A percentile compares a stretch with the other conserved stretches of the same genome.
These are phyloP conservation scores for Macrocybe gigantea DNA, from an alignment of 768 basidiomycete species.

Conservation along the genomic window DNA sequence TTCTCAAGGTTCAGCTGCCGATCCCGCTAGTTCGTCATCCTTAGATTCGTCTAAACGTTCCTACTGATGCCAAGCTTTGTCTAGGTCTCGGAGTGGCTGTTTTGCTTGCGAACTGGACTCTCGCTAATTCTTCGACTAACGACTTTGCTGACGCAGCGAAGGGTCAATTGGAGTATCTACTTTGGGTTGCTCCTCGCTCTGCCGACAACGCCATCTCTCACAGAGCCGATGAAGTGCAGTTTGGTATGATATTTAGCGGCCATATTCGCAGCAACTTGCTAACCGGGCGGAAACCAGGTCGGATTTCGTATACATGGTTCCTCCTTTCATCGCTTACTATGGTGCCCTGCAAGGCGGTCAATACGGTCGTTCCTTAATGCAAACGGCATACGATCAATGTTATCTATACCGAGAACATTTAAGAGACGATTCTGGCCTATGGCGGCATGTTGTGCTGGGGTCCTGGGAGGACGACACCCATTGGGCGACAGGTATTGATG, in stretches of 20 bases:
- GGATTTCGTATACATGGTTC: slow-evolving; percentile 57
- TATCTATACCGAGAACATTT: slow-evolving; percentile 51
- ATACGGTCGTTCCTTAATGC: slow-evolving; percentile 29
- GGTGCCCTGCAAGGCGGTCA: slow-evolving; percentile 40
- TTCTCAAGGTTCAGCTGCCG: slow-evolving; percentile 47
- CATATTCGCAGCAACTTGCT: neutral
- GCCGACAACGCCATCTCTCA: slow-evolving; percentile 56
- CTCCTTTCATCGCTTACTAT: slow-evolving; percentile 63
- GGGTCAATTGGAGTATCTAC: slow-evolving; percentile 43
- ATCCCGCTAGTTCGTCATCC: slow-evolving; percentile 46
- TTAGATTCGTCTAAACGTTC: neutral
- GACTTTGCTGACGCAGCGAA: slow-evolving; percentile 36
- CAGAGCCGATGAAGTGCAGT: slow-evolving; percentile 42
- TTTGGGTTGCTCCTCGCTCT: slow-evolving; percentile 37
- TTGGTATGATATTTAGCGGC: slow-evolving; percentile 25
- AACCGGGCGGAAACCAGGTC: slow-evolving; percentile 29
- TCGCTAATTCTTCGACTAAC: slow-evolving; percentile 22
- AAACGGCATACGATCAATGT: slow-evolving; percentile 50
- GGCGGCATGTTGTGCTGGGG: slow-evolving; percentile 52
- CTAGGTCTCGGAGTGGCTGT: slow-evolving; percentile 48
- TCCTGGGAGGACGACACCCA: slow-evolving; percentile 38
- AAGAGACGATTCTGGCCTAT: slow-evolving; percentile 40
- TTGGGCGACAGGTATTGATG: slow-evolving; percentile 47
- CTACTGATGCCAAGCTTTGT: slow-evolving; percentile 3
- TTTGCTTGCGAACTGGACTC: slow-evolving; percentile 49